Conservation (phyloP, 139 green algal genomes). For the Volvox reticuliferus region DNA sequence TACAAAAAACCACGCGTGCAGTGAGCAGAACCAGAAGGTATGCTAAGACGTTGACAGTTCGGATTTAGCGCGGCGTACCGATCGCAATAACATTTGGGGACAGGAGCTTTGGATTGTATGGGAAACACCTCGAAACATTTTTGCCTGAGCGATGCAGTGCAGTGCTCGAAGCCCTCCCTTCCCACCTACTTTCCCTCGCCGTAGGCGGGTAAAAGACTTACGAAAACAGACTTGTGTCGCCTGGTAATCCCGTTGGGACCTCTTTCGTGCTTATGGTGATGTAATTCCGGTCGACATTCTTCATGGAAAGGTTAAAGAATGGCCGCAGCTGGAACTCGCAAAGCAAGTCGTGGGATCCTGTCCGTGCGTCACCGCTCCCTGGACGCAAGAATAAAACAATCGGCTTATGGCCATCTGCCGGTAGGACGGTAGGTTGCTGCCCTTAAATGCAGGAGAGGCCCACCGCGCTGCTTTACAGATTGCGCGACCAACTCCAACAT, state of each 20-base stretch:
- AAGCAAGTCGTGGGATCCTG: slow-evolving; percentile 2
- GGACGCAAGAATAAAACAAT: neutral
- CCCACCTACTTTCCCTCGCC: too few relatives aligned
- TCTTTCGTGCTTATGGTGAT: slow-evolving; percentile 19
- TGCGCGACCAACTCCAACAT: slow-evolving; percentile 39
- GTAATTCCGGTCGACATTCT: slow-evolving; percentile 18
- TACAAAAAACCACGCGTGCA: neutral
- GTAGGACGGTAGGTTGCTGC: neutral
- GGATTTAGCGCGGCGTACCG: too few relatives aligned
- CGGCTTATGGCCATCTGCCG: neutral
- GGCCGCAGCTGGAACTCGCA: neutral
- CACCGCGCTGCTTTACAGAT: slow-evolving; percentile 17
- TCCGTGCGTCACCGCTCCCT: neutral
- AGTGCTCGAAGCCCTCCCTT: too few relatives aligned
- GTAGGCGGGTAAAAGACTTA: neutral
- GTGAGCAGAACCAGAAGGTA: too few relatives aligned
- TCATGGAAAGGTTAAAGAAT: neutral
- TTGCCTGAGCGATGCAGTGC: too few relatives aligned
- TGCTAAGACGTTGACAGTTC: too few relatives aligned
- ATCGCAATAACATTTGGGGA: too few relatives aligned
- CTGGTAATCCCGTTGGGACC: slow-evolving; percentile 20
- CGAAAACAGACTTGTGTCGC: slow-evolving; percentile 39
- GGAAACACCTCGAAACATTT: too few relatives aligned
- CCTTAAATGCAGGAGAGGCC: neutral
- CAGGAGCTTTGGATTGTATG: too few relatives aligned